Base-by-base conservation (phyloP, 345 rosid species). In the Cochlearia excelsa region DNA sequence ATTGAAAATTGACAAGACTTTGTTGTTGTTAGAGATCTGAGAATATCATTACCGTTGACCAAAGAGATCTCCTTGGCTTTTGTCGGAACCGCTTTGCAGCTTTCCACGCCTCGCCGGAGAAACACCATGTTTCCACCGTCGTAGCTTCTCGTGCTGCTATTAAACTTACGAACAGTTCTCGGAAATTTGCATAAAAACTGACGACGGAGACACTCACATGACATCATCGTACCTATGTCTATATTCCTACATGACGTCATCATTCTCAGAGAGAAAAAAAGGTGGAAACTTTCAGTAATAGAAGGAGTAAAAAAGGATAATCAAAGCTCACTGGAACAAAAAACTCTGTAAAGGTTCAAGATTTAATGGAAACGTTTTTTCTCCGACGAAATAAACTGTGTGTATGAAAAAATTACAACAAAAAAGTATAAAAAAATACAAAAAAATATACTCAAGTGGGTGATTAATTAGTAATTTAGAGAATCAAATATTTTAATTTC, bases 241-340 rank as follows among this genome's bases (percentile, higher is more conserved):
- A 83, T 85, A 59, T 78, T 78, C 46, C 51, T 81, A 75, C 95
- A 81, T 31, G 91, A 74, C 76, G 82, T 31, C 68, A 87, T 80
- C 84, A 85, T 86, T 16, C 23, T 16, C 23, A 16, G 23, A 16
- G 23, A 16, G 23, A 16, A 16, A 16, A 16, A 16, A 16, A 16
- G 23, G 23, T 16, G 23, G 23, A 16, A 16, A 16, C 23, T 71
- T 71, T 58, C 23, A 16, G 23, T 16, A 16, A 16, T 16, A 16
- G 23, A 16, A 16, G 23, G 23, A 16, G 23, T 16, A 16, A 16
- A 16, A 16, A 16, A 16, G 23, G 23, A 16, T 16, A 16, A 16
- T 16, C 23, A 16, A 16, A 16, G 23, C 23, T 16, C 23, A 16
- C 23, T 16, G 23, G 23, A 16, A 16, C 23, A 16, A 16, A 16